Percentiles rank a stretch among this genome's conserved stretches.
Evolutionary conservation across 2,329 filamentous ascomycete genomes (phyloP).

Genomic region (Paradendryphiella salina): DNA sequence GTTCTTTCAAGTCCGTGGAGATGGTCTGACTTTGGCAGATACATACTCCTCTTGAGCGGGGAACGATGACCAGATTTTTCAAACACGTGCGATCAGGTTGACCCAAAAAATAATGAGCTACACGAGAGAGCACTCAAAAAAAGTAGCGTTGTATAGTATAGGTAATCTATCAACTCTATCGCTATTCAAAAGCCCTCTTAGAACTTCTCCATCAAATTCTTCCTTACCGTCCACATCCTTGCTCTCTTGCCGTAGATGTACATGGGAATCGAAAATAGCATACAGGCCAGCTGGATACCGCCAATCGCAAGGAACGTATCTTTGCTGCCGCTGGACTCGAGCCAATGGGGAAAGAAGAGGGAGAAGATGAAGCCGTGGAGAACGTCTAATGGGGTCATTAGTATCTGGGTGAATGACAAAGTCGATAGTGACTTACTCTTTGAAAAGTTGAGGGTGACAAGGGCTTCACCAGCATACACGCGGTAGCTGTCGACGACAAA

Average conservation of each 20-base stretch:
- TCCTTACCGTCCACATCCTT: slow-evolving; percentile 90
- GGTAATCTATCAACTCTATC: no score
- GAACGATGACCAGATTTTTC: no score
- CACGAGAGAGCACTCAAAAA: no score
- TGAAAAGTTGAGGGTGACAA: slow-evolving; percentile 91
- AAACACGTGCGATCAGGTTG: no score
- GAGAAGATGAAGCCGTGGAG: slow-evolving; percentile 88
- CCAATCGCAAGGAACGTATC: slow-evolving; percentile 81
- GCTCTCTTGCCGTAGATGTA: slow-evolving; percentile 91
- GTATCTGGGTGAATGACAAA: slow-evolving; percentile 11
- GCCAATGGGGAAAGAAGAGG: slow-evolving; percentile 71
- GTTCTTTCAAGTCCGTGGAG: no score
- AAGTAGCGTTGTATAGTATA: no score
- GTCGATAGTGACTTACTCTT: slow-evolving; percentile 63
- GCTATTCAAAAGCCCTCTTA: slow-evolving; percentile 27
- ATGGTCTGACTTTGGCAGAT: no score
- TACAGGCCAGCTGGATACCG: slow-evolving; percentile 76
- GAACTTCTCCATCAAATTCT: slow-evolving; percentile 82
- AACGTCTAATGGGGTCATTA: slow-evolving; percentile 59
- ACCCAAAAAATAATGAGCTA: no score
- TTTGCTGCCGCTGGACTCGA: slow-evolving; percentile 73
- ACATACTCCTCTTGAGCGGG: no score
- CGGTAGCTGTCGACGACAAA: slow-evolving; percentile 93
- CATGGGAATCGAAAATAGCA: slow-evolving; percentile 82
- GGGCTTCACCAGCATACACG: slow-evolving; percentile 88